phyloP scores from a whole-genome alignment of 2,329 filamentous ascomycete species.

The Fusarium redolens region DNA sequence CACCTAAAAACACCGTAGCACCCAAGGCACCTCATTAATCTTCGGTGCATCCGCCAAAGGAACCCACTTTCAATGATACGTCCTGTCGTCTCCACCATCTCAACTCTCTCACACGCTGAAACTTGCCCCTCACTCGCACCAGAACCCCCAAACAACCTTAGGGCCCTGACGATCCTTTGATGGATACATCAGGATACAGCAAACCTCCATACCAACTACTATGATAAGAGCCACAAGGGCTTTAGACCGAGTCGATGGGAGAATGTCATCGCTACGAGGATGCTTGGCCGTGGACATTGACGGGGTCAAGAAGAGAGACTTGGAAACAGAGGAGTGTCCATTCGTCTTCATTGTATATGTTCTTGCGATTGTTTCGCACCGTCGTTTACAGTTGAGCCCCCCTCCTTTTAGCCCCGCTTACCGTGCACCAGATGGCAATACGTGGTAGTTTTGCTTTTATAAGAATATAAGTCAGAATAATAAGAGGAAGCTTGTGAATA shows the following conservation, averaged over 20 bases:
- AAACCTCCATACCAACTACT: constrained; percentile 1
- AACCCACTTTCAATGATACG: constrained; percentile 28
- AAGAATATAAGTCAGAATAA: not conserved
- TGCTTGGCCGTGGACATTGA: not conserved
- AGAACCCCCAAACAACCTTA: constrained; percentile 25
- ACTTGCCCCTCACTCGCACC: constrained; percentile 35
- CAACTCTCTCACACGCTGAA: constrained; percentile 35
- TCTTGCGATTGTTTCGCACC: constrained; percentile 10
- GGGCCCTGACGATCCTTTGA: constrained; percentile 43
- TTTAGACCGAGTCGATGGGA: not conserved
- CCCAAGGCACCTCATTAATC: not conserved
- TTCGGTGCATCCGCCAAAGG: not conserved
- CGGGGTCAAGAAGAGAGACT: not conserved
- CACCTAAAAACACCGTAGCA: not conserved
- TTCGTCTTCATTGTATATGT: not conserved
- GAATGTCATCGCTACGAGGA: not conserved
- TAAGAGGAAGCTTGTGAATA: not conserved
- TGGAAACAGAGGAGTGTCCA: constrained; percentile 3
- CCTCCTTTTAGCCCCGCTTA: constrained; percentile 16
- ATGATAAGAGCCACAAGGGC: not conserved
- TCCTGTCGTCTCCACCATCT: constrained; percentile 21
- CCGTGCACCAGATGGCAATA: constrained; percentile 15
- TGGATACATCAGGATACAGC: constrained; percentile 25
- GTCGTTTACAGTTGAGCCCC: constrained; percentile 11
- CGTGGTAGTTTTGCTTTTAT: not conserved